Evolutionary conservation across 306 rosid genomes (phyloP).

Genomic region (Styphnolobium japonicum): DNA sequence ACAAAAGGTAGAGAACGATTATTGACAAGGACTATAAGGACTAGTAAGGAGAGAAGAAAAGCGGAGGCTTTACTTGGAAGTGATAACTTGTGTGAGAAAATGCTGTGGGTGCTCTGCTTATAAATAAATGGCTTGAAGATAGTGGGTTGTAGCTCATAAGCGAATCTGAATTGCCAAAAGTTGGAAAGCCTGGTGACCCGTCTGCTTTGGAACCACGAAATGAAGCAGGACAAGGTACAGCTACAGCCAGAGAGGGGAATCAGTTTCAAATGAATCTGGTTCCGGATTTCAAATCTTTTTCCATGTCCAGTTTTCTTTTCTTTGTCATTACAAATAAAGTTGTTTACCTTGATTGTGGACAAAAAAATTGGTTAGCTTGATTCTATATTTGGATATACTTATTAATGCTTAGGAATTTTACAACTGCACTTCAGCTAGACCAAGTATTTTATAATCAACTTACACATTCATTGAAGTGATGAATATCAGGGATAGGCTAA

Average conservation of each 20-base stretch:
- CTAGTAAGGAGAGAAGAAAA: neutral
- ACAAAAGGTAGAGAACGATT: neutral
- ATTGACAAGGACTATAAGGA: no score
- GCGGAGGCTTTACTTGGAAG: neutral
- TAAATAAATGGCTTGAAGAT: slow-evolving; percentile 22
- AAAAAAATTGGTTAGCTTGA: neutral
- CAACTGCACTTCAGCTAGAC: neutral
- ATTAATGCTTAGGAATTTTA: neutral
- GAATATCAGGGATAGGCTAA: neutral
- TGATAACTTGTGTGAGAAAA: slow-evolving; percentile 20
- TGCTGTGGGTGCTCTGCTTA: slow-evolving; percentile 16
- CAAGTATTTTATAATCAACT: neutral
- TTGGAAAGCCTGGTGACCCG: slow-evolving; percentile 30
- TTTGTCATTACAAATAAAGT: slow-evolving; percentile 3
- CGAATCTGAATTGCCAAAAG: slow-evolving; percentile 35
- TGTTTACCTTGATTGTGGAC: neutral
- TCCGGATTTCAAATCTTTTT: slow-evolving; percentile 24
- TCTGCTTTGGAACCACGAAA: slow-evolving; percentile 46
- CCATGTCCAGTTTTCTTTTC: neutral
- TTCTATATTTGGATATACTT: neutral
- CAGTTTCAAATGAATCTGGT: slow-evolving; percentile 42
- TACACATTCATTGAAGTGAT: neutral
- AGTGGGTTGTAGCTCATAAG: slow-evolving; percentile 26
- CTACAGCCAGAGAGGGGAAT: slow-evolving; percentile 25
- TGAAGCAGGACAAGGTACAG: slow-evolving; percentile 27